Base-by-base conservation (phyloP, 805 yeast species). In the Monosporozyma solicola region DNA sequence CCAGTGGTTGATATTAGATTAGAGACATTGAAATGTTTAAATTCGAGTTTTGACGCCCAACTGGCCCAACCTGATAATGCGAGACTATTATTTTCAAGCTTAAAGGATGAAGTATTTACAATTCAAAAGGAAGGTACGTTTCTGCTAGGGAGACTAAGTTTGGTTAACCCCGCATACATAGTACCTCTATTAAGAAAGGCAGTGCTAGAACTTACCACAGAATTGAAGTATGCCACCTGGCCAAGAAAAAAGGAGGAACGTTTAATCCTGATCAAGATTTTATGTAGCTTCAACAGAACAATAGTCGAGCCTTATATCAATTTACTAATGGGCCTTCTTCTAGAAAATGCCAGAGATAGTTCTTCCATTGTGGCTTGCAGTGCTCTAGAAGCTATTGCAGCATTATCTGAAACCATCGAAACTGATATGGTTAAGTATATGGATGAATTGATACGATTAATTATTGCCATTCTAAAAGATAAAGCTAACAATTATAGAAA, bases 1-100 rank as follows among this genome's bases (percentile, higher is more conserved):
- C 88, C 96, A 0, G 80, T 80, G 3, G 80, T 92, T 1, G 97
- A 91, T 54, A 87, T 92, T 33, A 74, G 99, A 53, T 71, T 87
- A 9, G 91, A 87, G 56, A 89, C 92, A 0, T 72, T 94, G 53
- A 77, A 78, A 50, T 78, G 90, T 47, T 72, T 95, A 41, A 87
- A 87, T 39, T 78, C 83, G 2, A 77, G 78, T 54, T 87, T 92
- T 65, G 97, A 94, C 62, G 87, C 96, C 0, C 98, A 94, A 62
- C 70, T 94, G 33, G 88, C 97, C 0, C 98, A 94, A 66, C 95
- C 97, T 0, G 95, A 87, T 55, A 91, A 90, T 66, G 92, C 91
- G 33, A 76, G 88, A 52, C 70, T 91, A 13, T 73, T 94, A 24
- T 88, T 92, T 61, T 87, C 91, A 74, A 92, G 97, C 0, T 72